Percentiles rank a stretch among this genome's conserved stretches.
These are phyloP conservation scores for Pyrenopolyporus hunteri DNA, from an alignment of 495 filamentous ascomycete genomes.

Conservation along the genomic window DNA sequence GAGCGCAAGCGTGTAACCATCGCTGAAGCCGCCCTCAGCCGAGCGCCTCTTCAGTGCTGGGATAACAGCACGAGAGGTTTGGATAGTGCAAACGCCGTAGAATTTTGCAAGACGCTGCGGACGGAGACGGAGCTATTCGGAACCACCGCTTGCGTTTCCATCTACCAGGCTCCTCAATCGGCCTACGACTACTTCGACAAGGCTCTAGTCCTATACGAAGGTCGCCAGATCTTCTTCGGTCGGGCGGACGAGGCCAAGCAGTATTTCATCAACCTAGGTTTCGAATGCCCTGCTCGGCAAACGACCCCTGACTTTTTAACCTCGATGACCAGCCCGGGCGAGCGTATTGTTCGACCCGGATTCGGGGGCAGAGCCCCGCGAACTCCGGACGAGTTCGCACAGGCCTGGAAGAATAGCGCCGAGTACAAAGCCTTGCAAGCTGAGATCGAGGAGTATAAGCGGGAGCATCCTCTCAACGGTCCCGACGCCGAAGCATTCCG, in stretches of 20 bases:
- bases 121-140: conserved; percentile 68
- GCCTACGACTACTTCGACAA: conserved; percentile 84
- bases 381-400: conserved; percentile 79
- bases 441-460: conserved; percentile 75
- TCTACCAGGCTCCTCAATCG: conserved; percentile 81
- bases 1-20: conserved; percentile 86
- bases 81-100: conserved; percentile 80
- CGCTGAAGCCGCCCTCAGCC: conserved; percentile 70
- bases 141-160: conserved; percentile 74
- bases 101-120: conserved; percentile 74
- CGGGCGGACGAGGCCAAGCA: conserved; percentile 63
- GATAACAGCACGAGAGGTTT: conserved; percentile 83
- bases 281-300: conserved; percentile 72
- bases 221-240: conserved; percentile 84
- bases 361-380: conserved; percentile 70
- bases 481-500: conserved; percentile 71
- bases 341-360: conserved; percentile 67
- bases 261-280: conserved; percentile 78
- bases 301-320: conserved; percentile 84
- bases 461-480: conserved; percentile 66
- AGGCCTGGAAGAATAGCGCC: conserved; percentile 74
- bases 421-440: conserved; percentile 67
- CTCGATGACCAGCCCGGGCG: conserved; percentile 73
- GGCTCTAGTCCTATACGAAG: conserved; percentile 78
- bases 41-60: conserved; percentile 79